These are phyloP conservation scores for Escallonia herrerae DNA, from an alignment of 129 eudicot species.

Conservation along the genomic window DNA sequence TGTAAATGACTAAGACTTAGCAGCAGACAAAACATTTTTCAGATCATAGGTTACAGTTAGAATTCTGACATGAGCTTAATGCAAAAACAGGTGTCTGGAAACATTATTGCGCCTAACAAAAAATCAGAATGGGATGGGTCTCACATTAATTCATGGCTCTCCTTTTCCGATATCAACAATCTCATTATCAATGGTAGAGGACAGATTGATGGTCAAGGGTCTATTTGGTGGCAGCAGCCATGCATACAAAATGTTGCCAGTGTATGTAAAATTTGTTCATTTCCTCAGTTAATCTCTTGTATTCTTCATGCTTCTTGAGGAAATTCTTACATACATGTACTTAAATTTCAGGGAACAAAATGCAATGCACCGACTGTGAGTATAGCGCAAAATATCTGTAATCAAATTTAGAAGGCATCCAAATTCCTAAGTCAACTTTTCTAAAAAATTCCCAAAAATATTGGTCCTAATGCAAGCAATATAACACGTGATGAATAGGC, in stretches of 20 bases:
- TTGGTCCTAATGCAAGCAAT: not conserved
- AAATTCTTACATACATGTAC: not conserved
- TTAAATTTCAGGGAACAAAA: constrained; percentile 29
- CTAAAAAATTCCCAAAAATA: not conserved
- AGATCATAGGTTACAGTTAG: too few relatives aligned
- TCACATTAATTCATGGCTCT: constrained; percentile 35
- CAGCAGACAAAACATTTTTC: too few relatives aligned
- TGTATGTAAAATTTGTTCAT: constrained; percentile 22
- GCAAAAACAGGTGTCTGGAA: constrained; percentile 44
- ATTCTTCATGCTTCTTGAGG: not conserved
- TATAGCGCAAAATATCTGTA: not conserved
- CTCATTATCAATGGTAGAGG: constrained; percentile 48
- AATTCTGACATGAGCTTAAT: too few relatives aligned
- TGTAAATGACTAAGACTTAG: not conserved
- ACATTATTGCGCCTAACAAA: constrained; percentile 34
- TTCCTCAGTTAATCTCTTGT: not conserved
- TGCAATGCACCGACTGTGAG: constrained; percentile 69
- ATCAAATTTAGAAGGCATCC: too few relatives aligned
- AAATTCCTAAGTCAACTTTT: not conserved
- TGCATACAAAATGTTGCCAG: constrained; percentile 27
- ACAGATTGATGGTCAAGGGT: constrained; percentile 50
- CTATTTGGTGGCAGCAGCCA: constrained; percentile 57
- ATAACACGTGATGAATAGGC: constrained; percentile 27
- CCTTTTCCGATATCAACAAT: constrained; percentile 29
- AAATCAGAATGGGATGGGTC: constrained; percentile 37